Percentiles rank a stretch among this genome's conserved stretches.
phyloP scores from a whole-genome alignment of 2,329 filamentous ascomycete genomes.

The Ceratocystis cacaofunesta region DNA sequence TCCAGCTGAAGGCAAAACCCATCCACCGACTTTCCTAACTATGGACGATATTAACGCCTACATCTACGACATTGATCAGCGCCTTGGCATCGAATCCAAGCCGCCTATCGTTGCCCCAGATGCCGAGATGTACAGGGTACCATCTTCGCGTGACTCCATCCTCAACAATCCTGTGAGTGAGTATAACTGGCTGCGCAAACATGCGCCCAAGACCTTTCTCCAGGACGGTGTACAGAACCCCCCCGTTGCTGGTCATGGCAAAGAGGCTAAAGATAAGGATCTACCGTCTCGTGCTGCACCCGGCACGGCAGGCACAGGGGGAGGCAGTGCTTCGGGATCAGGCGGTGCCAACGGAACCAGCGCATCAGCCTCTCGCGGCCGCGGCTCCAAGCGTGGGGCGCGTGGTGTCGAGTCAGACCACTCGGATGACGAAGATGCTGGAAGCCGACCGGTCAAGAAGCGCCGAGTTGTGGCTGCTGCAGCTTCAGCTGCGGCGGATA shows the following conservation, averaged over 20 bases:
- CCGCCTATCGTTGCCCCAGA: conserved; percentile 39
- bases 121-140: conserved; percentile 26
- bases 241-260: background rate
- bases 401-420: conserved; percentile 24
- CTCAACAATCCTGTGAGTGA: conserved; percentile 71
- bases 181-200: conserved; percentile 84
- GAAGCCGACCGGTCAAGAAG: conserved; percentile 14
- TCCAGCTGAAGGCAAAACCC: conserved; percentile 35
- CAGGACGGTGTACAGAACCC: conserved; percentile 42
- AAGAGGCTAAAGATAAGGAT: conserved; percentile 25
- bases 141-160: conserved; percentile 27
- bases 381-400: conserved; percentile 25
- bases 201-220: conserved; percentile 72
- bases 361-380: conserved; percentile 21
- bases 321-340: background rate
- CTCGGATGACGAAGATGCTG: conserved; percentile 13
- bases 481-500: conserved; percentile 22
- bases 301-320: conserved; percentile 24
- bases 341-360: background rate
- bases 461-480: conserved; percentile 23
- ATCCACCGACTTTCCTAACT: conserved; percentile 52
- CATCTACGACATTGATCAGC: conserved; percentile 47
- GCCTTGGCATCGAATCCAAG: conserved; percentile 30
- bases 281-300: conserved; percentile 20
- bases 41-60: conserved; percentile 61